phyloP scores from a whole-genome alignment of 345 rosid genomes.

The Tarenaya hassleriana region DNA sequence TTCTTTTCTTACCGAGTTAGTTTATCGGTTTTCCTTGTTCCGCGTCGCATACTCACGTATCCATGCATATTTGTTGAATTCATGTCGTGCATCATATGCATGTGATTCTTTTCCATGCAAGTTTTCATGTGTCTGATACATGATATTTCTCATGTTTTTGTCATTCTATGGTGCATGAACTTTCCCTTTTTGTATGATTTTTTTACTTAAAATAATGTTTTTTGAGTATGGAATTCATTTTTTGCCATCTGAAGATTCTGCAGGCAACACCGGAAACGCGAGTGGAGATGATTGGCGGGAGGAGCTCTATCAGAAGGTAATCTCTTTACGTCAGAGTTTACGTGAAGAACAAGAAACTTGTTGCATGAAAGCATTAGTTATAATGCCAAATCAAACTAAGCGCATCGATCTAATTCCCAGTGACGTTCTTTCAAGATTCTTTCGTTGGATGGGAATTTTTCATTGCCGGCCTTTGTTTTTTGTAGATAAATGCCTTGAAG shows the following conservation, averaged over 20 bases:
- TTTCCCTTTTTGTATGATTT: no score
- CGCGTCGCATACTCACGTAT: not conserved
- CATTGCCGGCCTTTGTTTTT: not conserved
- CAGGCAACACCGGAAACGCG: slow-evolving; percentile 44
- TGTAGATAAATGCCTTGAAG: slow-evolving; percentile 33
- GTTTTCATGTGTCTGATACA: not conserved
- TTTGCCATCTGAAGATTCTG: slow-evolving; percentile 60
- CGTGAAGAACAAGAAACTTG: not conserved
- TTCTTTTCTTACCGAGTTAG: not conserved
- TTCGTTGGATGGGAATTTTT: not conserved
- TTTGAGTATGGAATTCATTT: not conserved
- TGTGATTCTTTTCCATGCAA: not conserved
- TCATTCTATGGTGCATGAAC: not conserved
- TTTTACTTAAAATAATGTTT: not conserved
- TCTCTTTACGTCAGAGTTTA: not conserved
- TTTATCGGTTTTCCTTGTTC: not conserved
- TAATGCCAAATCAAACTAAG: not conserved
- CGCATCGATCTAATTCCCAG: no score
- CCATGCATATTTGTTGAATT: not conserved
- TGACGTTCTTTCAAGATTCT: not conserved
- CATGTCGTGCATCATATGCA: not conserved
- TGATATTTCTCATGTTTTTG: not conserved
- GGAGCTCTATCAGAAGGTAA: slow-evolving; percentile 79
- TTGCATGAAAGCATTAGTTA: not conserved
- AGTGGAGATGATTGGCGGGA: slow-evolving; percentile 71